Evolutionary conservation across 306 rosid genomes (phyloP), one percentile per base, ranked within the genome.

Genomic region (Sicyos edulis): DNA sequence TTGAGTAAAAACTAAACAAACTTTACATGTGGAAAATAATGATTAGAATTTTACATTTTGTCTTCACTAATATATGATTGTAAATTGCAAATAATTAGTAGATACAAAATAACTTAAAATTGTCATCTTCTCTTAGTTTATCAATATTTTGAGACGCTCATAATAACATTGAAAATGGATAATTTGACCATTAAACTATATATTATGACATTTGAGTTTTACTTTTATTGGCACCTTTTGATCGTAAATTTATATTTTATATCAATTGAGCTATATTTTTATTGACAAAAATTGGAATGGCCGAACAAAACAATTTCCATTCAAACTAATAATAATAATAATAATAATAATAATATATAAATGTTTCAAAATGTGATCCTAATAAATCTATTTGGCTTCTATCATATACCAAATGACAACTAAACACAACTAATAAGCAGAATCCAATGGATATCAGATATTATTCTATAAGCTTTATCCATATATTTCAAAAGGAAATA

Each of bases 401-500:
- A 60, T 60, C 37, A 32, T 2, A 11, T 4, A 22, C 63, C 17
- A 24, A 57, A 58, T 22, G 64, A 58, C 40, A 52, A 52, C 56
- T 7, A 53, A 53, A 53, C 2, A n/a, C 57, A 59, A 59, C 6
- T 59, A 59, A 29, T 60, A 29, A 60, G 26, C 42, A 61, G 7
- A 61, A 61, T 61, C 68, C 22, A 32, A 0, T 5, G 10, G 16
- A 15, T 11, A 13, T 26, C 20, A 29, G 10, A 26, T 59, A 59
- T 59, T 57, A 57, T 57, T 57, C 34, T 57, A 13, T n/a, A 63
- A 63, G 15, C 15, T 45, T 37, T 63, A 63, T 63, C 69, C 69
- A 9, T 60, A 15, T 37, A 32, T n/a, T 16, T 37, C 2, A 34
- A 37, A 63, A 16, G 4, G n/a, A n/a, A 63, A n/a, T 1, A n/a